Percentiles rank a stretch among this genome's conserved stretches.
These are phyloP conservation scores for Mortierella sp. DNA, from an alignment of 371 early-diverging fungal species.

Conservation along the genomic window DNA sequence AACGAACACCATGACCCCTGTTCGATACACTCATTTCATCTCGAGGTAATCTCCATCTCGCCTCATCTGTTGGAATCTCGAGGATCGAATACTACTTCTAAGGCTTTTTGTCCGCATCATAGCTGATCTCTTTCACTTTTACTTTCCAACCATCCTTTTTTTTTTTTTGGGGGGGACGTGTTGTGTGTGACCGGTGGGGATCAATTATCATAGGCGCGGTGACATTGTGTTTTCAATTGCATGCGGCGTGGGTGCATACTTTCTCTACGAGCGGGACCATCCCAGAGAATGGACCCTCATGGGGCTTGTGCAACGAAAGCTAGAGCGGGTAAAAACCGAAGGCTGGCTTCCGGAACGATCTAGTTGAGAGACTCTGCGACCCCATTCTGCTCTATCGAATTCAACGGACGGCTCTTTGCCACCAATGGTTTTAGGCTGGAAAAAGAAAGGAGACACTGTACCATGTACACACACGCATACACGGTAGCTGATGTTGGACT, in stretches of 20 bases:
- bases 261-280: conserved; percentile 50
- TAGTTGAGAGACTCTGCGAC: too few species aligned
- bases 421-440: too few species aligned
- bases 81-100: not conserved
- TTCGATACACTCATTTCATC: conserved; percentile 41
- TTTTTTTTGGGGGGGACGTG: too few species aligned
- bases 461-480: too few species aligned
- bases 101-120: not conserved
- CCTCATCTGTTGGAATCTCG: too few species aligned
- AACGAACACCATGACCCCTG: conserved; percentile 14
- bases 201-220: conserved; percentile 25
- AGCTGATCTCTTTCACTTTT: not conserved
- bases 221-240: conserved; percentile 45
- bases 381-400: too few species aligned
- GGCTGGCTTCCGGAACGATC: conserved; percentile 25
- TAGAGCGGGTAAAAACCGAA: conserved; percentile 30
- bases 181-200: too few species aligned
- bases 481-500: too few species aligned
- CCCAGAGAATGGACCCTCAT: conserved; percentile 47
- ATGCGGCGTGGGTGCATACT: conserved; percentile 50
- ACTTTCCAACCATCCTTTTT: not conserved
- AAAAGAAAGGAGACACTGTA: too few species aligned
- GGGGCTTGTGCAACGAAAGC: conserved; percentile 46
- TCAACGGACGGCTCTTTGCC: too few species aligned
- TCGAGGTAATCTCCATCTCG: conserved; percentile 26